These are phyloP conservation scores for Epichloe brachyelytri DNA, from an alignment of 2,329 filamentous ascomycete species.

Conservation along the genomic window DNA sequence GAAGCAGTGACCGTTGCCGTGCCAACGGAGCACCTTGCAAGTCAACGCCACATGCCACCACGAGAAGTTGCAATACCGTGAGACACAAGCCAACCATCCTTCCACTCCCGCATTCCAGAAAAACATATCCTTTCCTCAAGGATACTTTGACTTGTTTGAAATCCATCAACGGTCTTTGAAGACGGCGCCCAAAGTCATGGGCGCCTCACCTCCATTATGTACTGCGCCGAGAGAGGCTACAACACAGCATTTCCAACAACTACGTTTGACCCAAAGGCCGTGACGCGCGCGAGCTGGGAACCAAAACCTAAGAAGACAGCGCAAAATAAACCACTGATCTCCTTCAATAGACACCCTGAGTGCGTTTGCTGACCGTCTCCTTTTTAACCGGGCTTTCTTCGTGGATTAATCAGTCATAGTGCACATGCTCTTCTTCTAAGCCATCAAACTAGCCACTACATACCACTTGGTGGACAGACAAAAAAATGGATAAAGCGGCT, in stretches of 20 bases:
- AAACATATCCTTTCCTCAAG: not conserved
- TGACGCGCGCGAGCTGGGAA: constrained; percentile 66
- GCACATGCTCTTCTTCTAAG: constrained; percentile 52
- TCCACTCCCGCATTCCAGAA: not conserved
- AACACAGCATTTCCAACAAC: constrained; percentile 40
- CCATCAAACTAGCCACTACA: constrained; percentile 46
- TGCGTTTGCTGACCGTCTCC: constrained; percentile 28
- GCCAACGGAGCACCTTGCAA: constrained; percentile 10
- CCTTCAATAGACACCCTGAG: constrained; percentile 83
- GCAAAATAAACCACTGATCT: constrained; percentile 61
- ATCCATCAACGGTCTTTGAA: not conserved
- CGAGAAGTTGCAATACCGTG: not conserved
- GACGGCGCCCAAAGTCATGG: constrained; percentile 10
- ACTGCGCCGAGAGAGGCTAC: constrained; percentile 40
- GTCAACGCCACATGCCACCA: not conserved
- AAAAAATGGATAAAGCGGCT: constrained; percentile 60
- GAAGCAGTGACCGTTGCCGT: constrained; percentile 11
- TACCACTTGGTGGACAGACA: constrained; percentile 54
- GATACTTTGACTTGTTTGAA: not conserved
- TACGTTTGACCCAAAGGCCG: constrained; percentile 75
- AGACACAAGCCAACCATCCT: not conserved
- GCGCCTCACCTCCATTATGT: constrained; percentile 50
- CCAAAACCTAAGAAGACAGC: constrained; percentile 49
- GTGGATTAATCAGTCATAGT: not conserved
- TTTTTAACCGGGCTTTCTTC: not conserved